phyloP scores from a whole-genome alignment of 1,284 basidiomycete species.

The Stygiomarasmius scandens region DNA sequence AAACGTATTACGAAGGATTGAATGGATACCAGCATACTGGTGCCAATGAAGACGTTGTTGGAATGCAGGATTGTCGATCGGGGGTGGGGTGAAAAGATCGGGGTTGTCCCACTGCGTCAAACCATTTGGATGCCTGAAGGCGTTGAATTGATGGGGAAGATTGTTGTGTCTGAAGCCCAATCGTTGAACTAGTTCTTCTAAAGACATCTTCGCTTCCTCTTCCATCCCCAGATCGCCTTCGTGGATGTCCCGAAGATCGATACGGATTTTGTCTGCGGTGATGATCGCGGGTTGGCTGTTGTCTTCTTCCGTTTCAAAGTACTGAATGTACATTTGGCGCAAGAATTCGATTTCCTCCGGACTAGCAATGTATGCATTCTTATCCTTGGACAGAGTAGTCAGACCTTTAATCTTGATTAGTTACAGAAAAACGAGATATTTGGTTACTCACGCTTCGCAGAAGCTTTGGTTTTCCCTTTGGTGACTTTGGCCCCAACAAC shows the following conservation, averaged over 20 bases:
- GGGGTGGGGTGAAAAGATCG: neutral
- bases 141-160: slow-evolving; percentile 26
- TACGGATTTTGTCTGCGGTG: slow-evolving; percentile 17
- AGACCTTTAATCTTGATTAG: neutral
- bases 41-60: slow-evolving; percentile 27
- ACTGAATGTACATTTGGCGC: neutral
- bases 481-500: slow-evolving; percentile 16
- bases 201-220: slow-evolving; percentile 19
- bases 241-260: slow-evolving; percentile 18
- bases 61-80: neutral
- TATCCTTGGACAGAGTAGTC: neutral
- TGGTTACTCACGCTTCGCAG: neutral
- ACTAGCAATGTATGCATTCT: neutral
- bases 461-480: neutral
- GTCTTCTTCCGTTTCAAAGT: slow-evolving; percentile 4
- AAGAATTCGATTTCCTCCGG: slow-evolving; percentile 2
- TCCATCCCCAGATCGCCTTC: slow-evolving; percentile 28
- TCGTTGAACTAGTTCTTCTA: slow-evolving; percentile 4
- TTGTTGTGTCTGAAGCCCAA: slow-evolving; percentile 21
- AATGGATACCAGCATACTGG: slow-evolving; percentile 29
- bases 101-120: slow-evolving; percentile 18
- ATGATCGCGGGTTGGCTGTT: neutral
- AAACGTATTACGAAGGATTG: slow-evolving; percentile 26
- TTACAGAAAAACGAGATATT: neutral
- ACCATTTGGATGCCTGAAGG: slow-evolving; percentile 17